A percentile compares a stretch with the other conserved stretches of the same genome.
phyloP scores from a whole-genome alignment of 768 basidiomycete genomes.

The Tricholoma sp. region DNA sequence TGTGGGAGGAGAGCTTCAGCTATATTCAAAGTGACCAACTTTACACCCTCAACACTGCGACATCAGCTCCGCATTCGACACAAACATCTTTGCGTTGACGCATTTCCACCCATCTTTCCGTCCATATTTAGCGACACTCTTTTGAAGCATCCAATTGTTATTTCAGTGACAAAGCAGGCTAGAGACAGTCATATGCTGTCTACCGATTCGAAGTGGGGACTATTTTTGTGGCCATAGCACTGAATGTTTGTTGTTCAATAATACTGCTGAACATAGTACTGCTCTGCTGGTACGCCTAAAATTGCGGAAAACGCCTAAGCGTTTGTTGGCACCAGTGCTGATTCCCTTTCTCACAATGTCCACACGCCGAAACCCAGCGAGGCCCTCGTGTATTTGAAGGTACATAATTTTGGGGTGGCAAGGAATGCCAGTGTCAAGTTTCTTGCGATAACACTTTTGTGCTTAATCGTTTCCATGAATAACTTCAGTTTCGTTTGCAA shows the following conservation, averaged over 20 bases:
- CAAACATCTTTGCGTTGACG: not conserved
- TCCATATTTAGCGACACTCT: not conserved
- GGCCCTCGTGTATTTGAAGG: not conserved
- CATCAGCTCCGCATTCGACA: not conserved
- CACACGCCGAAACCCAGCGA: not conserved
- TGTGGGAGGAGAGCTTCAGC: constrained; percentile 24
- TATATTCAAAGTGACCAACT: constrained; percentile 2
- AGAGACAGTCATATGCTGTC: not conserved
- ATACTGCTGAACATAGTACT: not conserved
- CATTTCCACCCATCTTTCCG: not conserved
- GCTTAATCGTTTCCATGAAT: not conserved
- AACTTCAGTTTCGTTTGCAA: not conserved
- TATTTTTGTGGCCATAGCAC: not conserved
- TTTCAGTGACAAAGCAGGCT: not conserved
- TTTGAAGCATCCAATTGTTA: not conserved
- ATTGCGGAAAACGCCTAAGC: not conserved
- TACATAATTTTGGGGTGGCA: not conserved
- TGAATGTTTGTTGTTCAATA: not conserved
- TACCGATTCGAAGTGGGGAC: not conserved
- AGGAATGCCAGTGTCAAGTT: not conserved
- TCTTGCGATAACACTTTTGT: not conserved
- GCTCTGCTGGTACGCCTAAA: not conserved
- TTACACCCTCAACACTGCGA: not conserved
- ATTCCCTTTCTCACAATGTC: not conserved
- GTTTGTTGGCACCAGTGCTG: not conserved